Evolutionary conservation across 1,139 yeast genomes (phyloP), one percentile per base, ranked within the genome.

Genomic region (Protomyces arabidopsidicola): DNA sequence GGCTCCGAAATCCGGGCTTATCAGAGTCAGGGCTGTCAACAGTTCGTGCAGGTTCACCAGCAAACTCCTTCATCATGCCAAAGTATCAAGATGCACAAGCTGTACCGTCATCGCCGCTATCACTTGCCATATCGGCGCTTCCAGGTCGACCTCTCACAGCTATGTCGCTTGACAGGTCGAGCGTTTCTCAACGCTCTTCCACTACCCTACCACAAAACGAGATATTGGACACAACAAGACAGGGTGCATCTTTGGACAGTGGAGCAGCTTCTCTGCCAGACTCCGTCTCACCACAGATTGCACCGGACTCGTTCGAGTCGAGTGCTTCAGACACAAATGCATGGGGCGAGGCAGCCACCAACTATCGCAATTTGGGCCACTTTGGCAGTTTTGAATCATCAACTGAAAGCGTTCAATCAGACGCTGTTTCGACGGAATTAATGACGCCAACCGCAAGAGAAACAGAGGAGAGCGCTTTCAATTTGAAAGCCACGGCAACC

Each of bases 61-160:
- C 56, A 12, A 35, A 35, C 16, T 58, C 62, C 18, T 58, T 58
- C 45, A 58, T 58, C 42, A 52, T 58, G 56, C 62, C 62, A 3
- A 45, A 48, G 18, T 58, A 58, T 34, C 27, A 22, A 14, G 62
- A 58, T n/a, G 20, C 48, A 20, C 48, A 42, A 18, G 48, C 48
- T n/a, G 48, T 42, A 3, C 48, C 22, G 48, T 24, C 48, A 16
- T 42, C 48, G 12, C 48, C 48, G 4, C 18, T 42, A 24, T 42
- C 48, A 10, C 48, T n/a, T 10, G 48, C 48, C 10, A 42, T 42
- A 10, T 16, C 48, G 22, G 18, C 48, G 22, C 18, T 42, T 1
- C 48, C 48, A n/a, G 48, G 24, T 16, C 20, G 48, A 8, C 48
- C 48, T 12, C 48, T 20, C 5, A 42, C 48, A 6, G 48, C 48